These are phyloP conservation scores for Myxozyma mucilagina DNA, from an alignment of 805 yeast genomes.

Conservation along the genomic window DNA sequence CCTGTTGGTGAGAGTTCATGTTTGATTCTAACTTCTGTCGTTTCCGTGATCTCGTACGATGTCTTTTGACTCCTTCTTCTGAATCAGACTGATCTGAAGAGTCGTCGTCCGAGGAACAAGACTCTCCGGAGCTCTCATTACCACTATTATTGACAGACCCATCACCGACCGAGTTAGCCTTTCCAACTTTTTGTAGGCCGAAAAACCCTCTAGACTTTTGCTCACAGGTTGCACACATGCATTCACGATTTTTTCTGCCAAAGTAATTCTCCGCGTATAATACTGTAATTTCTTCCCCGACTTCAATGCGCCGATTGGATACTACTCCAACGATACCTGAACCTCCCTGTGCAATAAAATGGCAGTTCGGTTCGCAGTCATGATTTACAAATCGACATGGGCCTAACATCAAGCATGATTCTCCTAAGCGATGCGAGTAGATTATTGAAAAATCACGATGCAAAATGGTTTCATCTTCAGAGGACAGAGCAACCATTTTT, in stretches of 20 bases:
- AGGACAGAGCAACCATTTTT: constrained; percentile 41
- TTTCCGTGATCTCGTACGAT: constrained; percentile 11
- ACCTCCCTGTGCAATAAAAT: constrained; percentile 39
- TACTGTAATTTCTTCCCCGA: constrained; percentile 53
- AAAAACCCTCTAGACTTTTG: constrained; percentile 24
- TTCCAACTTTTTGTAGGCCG: not conserved
- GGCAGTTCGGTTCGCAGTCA: constrained; percentile 49
- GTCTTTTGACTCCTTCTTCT: constrained; percentile 8
- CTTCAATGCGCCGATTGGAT: constrained; percentile 41
- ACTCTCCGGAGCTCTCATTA: not conserved
- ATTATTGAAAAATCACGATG: constrained; percentile 48
- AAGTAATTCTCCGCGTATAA: constrained; percentile 47
- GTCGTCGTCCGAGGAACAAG: not conserved
- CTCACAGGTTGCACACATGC: constrained; percentile 51
- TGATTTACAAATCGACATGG: constrained; percentile 53
- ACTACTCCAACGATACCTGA: constrained; percentile 40
- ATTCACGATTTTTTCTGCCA: constrained; percentile 47
- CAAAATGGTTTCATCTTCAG: constrained; percentile 40
- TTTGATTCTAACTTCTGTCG: constrained; percentile 2
- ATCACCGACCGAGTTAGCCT: not conserved
- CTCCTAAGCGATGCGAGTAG: constrained; percentile 41
- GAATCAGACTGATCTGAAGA: constrained; percentile 2
- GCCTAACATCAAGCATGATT: constrained; percentile 49
- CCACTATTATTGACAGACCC: not conserved
- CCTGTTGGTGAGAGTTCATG: no score